Conservation (phyloP, 2,329 filamentous ascomycete species). For the Venturia pyrina region DNA sequence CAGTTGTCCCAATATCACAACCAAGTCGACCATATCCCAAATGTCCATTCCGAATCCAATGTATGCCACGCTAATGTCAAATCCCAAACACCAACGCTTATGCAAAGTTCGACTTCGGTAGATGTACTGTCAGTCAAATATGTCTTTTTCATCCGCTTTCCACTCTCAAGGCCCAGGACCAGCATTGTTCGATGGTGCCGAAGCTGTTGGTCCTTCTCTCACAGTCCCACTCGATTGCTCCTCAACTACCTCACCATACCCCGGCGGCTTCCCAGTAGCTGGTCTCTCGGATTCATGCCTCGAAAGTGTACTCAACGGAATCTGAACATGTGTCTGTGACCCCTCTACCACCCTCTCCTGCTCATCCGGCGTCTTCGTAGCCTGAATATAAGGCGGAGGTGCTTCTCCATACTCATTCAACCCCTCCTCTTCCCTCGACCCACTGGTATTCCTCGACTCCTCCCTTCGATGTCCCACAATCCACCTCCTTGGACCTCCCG, state of each 20-base stretch:
- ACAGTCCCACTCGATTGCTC: neutral
- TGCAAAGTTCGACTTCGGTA: neutral
- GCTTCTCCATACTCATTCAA: conserved; percentile 55
- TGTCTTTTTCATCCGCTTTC: neutral
- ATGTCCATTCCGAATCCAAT: neutral
- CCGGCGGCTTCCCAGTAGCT: conserved; percentile 3
- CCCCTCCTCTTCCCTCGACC: conserved; percentile 38
- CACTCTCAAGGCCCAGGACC: neutral
- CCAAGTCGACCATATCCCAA: neutral
- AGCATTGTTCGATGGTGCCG: neutral
- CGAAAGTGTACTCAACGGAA: conserved; percentile 5
- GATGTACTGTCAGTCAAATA: neutral
- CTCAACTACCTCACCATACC: conserved; percentile 1
- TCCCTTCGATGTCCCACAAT: conserved; percentile 14
- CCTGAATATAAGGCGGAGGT: conserved; percentile 49
- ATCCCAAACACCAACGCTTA: conserved; percentile 8
- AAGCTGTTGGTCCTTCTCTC: neutral
- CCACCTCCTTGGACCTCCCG: conserved; percentile 15
- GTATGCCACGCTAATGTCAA: neutral
- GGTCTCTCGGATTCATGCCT: neutral
- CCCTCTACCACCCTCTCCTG: neutral
- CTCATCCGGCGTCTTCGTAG: neutral
- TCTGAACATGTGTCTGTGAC: neutral
- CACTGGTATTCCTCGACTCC: conserved; percentile 18
- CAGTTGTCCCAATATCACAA: neutral